phyloP scores from a whole-genome alignment of 495 filamentous ascomycete species.

The Hypoxylon trugodes region DNA sequence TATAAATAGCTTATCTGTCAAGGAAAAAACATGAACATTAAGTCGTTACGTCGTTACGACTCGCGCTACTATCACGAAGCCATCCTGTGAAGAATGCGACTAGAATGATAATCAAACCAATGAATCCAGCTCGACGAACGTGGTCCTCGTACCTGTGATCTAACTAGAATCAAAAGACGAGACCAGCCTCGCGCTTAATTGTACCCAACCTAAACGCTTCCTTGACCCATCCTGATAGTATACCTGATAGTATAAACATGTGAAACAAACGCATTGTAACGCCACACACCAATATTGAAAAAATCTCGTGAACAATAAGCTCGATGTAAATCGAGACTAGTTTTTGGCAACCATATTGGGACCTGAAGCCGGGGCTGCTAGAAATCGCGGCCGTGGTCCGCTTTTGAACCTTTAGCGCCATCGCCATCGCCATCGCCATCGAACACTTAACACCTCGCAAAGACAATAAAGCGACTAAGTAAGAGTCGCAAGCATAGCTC shows the following conservation, averaged over 20 bases:
- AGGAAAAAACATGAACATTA: too few relatives aligned
- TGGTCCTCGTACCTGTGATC: not conserved
- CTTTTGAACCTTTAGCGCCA: too few relatives aligned
- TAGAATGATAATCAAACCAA: not conserved
- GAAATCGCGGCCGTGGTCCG: too few relatives aligned
- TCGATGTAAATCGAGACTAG: too few relatives aligned
- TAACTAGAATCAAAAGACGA: not conserved
- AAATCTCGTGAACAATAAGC: not conserved
- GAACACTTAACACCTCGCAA: too few relatives aligned
- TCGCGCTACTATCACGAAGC: not conserved
- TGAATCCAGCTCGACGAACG: not conserved
- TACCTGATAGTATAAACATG: not conserved
- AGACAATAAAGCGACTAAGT: constrained; percentile 54
- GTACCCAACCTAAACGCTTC: not conserved
- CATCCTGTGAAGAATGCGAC: not conserved
- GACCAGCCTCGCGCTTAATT: not conserved
- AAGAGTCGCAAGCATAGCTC: constrained; percentile 79
- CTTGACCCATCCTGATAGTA: not conserved
- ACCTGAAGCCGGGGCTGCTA: too few relatives aligned
- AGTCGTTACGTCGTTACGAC: too few relatives aligned
- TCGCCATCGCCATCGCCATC: too few relatives aligned
- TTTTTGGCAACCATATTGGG: too few relatives aligned
- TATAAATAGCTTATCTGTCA: too few relatives aligned
- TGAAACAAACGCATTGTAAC: not conserved
- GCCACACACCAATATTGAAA: constrained; percentile 2